phyloP scores from a whole-genome alignment of 2,329 filamentous ascomycete species.

The Talaromyces amestolkiae region DNA sequence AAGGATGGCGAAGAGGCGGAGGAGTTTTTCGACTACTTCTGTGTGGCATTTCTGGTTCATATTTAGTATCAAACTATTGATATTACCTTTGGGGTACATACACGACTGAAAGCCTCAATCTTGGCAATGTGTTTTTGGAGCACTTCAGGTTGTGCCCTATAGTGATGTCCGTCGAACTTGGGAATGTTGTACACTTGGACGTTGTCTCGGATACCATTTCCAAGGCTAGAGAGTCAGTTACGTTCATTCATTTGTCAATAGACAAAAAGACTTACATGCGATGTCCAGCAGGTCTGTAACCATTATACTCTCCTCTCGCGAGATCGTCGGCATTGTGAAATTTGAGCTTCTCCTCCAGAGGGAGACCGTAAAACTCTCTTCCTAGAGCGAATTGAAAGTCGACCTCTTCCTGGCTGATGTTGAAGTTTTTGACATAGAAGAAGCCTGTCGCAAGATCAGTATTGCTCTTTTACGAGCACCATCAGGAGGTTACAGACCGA shows the following conservation, averaged over 20 bases:
- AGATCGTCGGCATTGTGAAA: constrained; percentile 49
- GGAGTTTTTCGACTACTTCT: constrained; percentile 42
- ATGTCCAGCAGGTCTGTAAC: constrained; percentile 52
- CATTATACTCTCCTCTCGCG: constrained; percentile 57
- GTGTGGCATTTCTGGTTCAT: constrained; percentile 31
- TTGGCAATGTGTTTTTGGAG: constrained; percentile 52
- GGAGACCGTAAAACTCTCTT: constrained; percentile 57
- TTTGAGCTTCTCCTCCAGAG: constrained; percentile 59
- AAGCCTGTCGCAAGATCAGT: constrained; percentile 43
- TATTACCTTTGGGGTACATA: not conserved
- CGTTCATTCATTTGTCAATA: not conserved
- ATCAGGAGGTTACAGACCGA: constrained; percentile 28
- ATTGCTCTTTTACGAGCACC: not conserved
- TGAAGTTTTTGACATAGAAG: constrained; percentile 64
- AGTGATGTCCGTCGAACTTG: constrained; percentile 53
- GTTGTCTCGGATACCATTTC: constrained; percentile 52
- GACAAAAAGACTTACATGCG: constrained; percentile 26
- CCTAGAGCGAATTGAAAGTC: constrained; percentile 62
- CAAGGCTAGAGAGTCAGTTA: constrained; percentile 25
- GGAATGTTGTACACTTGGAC: constrained; percentile 61
- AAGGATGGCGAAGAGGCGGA: constrained; percentile 60
- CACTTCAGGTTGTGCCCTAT: constrained; percentile 48
- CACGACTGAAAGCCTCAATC: constrained; percentile 53
- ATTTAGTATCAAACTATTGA: too few relatives aligned
- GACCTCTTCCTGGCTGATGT: constrained; percentile 59